phyloP scores from a whole-genome alignment of 75 land plant genomes.

The Sequoiadendron giganteum region DNA sequence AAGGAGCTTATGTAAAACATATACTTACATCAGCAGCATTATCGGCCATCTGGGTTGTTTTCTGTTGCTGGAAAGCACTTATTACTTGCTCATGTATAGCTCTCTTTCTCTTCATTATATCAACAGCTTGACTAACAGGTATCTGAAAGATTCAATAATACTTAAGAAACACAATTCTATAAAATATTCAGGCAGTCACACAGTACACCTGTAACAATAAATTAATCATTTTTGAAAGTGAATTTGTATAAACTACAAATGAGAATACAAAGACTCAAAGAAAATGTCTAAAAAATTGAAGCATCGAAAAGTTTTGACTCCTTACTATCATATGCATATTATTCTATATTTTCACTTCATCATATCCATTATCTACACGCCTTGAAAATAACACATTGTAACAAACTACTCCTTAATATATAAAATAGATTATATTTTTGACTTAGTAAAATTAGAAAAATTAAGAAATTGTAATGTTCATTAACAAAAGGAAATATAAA shows the following conservation, averaged over 20 bases:
- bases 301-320: background rate
- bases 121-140: slow-evolving; percentile 66
- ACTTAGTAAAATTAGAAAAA: too few species aligned
- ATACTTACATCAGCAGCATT: background rate
- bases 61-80: slow-evolving; percentile 54
- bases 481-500: too few species aligned
- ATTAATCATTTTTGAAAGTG: background rate
- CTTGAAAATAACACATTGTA: background rate
- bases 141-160: slow-evolving; percentile 34
- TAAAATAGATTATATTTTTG: too few species aligned
- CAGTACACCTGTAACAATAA: background rate
- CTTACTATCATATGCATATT: background rate
- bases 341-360: background rate
- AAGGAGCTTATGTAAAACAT: background rate
- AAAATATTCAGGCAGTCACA: background rate
- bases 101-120: slow-evolving; percentile 94
- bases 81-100: slow-evolving; percentile 82
- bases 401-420: too few species aligned
- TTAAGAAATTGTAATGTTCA: too few species aligned
- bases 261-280: background rate
- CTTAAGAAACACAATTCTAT: background rate
- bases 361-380: background rate
- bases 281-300: background rate
- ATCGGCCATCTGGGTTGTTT: slow-evolving; percentile 22
- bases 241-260: background rate